These are phyloP conservation scores for Dalbergia cochinchinensis DNA, from an alignment of 306 rosid species.

Conservation along the genomic window DNA sequence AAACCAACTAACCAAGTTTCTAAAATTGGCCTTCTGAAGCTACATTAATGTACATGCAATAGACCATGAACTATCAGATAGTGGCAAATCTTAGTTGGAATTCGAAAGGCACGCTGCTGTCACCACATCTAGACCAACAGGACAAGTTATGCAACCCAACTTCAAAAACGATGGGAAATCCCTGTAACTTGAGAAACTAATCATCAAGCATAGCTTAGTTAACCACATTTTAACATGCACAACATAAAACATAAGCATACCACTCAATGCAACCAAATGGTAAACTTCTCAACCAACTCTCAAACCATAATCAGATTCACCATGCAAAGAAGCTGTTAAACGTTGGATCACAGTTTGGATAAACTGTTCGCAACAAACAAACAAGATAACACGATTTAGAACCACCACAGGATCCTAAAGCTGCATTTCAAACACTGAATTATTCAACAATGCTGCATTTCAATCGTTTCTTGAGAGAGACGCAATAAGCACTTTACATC, in stretches of 20 bases:
- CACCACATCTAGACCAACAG: neutral
- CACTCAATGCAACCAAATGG: neutral
- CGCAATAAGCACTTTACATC: neutral
- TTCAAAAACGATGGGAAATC: constrained; percentile 7
- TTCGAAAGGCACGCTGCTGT: neutral
- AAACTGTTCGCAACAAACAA: constrained; percentile 5
- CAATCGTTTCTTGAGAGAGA: constrained; percentile 2
- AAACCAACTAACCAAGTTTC: neutral
- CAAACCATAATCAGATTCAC: constrained; percentile 26
- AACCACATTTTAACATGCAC: neutral
- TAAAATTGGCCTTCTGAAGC: constrained; percentile 30
- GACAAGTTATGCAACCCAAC: neutral
- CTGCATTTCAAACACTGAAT: constrained; percentile 18
- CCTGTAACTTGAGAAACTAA: constrained; percentile 21
- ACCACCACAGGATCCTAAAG: neutral
- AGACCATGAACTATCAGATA: constrained; percentile 3
- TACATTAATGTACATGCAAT: constrained; percentile 9
- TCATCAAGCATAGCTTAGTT: neutral
- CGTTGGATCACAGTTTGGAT: constrained; percentile 1
- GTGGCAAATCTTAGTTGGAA: constrained; percentile 12
- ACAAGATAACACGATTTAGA: neutral
- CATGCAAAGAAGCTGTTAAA: neutral
- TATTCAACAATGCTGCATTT: constrained; percentile 27
- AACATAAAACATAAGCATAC: constrained; percentile 4
- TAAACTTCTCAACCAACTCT: neutral